These are phyloP conservation scores for Russula emetica DNA, from an alignment of 768 basidiomycete species.

Conservation along the genomic window DNA sequence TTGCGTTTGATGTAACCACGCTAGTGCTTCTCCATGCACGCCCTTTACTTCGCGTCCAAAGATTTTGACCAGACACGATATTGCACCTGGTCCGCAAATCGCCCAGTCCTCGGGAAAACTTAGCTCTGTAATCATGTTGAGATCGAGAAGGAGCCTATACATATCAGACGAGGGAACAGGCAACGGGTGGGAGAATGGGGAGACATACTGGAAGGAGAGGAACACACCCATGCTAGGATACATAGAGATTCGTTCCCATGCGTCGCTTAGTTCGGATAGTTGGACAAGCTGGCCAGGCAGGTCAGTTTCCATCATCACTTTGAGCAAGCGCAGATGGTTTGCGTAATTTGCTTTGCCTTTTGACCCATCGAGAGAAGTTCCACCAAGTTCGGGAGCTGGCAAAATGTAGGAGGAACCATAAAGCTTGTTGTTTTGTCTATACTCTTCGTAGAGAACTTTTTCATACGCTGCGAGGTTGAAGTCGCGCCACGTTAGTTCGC, in stretches of 20 bases:
- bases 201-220: slow-evolving; percentile 54
- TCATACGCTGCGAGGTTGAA: slow-evolving; percentile 54
- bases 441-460: slow-evolving; percentile 45
- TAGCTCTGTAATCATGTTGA: slow-evolving; percentile 40
- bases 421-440: slow-evolving; percentile 41
- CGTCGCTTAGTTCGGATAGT: slow-evolving; percentile 56
- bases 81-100: slow-evolving; percentile 61
- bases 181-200: not conserved
- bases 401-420: slow-evolving; percentile 72
- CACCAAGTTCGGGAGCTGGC: slow-evolving; percentile 56
- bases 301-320: slow-evolving; percentile 47
- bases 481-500: slow-evolving; percentile 55
- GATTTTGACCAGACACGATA: slow-evolving; percentile 62
- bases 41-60: slow-evolving; percentile 45
- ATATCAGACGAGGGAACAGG: slow-evolving; percentile 6
- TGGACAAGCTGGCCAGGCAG: slow-evolving; percentile 46
- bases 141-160: slow-evolving; percentile 36
- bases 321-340: slow-evolving; percentile 57
- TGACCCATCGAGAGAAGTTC: slow-evolving; percentile 22
- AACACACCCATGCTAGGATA: slow-evolving; percentile 76
- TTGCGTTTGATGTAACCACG: slow-evolving; percentile 61
- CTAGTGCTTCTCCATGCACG: slow-evolving; percentile 55
- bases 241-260: slow-evolving; percentile 51
- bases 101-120: slow-evolving; percentile 66
- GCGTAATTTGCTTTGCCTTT: slow-evolving; percentile 40